Evolutionary conservation across 2,329 filamentous ascomycete genomes (phyloP), one percentile per base, ranked within the genome.

Genomic region (Xylariales sp.): DNA sequence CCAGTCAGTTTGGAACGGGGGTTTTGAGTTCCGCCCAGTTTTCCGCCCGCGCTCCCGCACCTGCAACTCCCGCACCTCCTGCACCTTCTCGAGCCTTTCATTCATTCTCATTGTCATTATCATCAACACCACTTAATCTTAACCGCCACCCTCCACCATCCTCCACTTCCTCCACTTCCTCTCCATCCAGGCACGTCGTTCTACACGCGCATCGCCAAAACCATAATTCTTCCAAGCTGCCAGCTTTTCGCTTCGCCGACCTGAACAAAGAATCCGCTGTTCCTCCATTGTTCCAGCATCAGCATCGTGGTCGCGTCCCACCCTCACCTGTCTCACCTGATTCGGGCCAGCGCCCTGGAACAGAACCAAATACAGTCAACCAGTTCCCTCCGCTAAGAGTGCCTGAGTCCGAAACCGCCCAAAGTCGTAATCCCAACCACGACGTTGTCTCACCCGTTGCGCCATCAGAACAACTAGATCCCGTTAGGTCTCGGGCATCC

Each of bases 201-300:
- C 68, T 80, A 61, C 83, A 87, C 72, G 76, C 78, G 52, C 85
- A 87, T 76, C 84, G 85, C 62, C 84, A 85, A 71, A 84, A 76
- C 75, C 83, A 87, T 76, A 87, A 82, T 74, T 83, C 85, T 46
- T 87, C 85, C 69, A 87, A 87, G 73, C 78, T 87, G 71, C 85
- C 86, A 34, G 81, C 85, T 28, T 86, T 84, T 76, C 85, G 85
- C 66, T 85, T 86, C 74, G 83, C 81, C 71, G 85, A 87, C 77
- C 78, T 83, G 62, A 79, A 78, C 64, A 80, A 79, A 67, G 78
- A 80, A 68, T 71, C 76, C 45, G 72, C 75, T 45, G 70, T 77
- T 55, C 77, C 80, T 53, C 76, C 75, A 63, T 75, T 80, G 64
- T 74, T 79, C 65, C 79, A 78, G 68, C 79, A 55, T 49, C 69